phyloP scores from a whole-genome alignment of 1,139 yeast species.

The Taphrina betulina region DNA sequence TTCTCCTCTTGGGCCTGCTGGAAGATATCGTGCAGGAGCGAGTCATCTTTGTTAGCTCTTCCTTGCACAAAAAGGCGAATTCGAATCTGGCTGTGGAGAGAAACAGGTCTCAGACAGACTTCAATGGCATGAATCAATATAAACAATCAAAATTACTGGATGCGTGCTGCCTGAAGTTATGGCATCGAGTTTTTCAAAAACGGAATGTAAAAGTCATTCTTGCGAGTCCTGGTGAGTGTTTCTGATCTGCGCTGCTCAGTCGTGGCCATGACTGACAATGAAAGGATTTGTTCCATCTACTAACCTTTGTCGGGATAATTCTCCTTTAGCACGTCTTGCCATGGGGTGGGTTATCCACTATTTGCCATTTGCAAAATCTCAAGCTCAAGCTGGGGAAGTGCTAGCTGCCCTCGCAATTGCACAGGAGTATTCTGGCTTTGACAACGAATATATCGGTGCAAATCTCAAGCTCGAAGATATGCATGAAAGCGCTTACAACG shows the following conservation, averaged over 20 bases:
- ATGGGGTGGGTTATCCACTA: slow-evolving; percentile 24
- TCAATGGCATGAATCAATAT: slow-evolving; percentile 19
- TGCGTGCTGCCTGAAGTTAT: slow-evolving; percentile 16
- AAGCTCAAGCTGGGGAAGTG: slow-evolving; percentile 22
- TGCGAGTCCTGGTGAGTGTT: slow-evolving; percentile 21
- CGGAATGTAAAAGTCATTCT: slow-evolving; percentile 6
- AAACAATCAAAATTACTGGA: slow-evolving; percentile 17
- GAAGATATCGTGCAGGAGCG: not conserved
- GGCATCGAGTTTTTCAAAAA: not conserved
- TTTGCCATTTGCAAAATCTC: slow-evolving; percentile 19
- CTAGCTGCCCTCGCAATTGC: slow-evolving; percentile 14
- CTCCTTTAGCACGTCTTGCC: slow-evolving; percentile 6
- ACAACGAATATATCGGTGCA: slow-evolving; percentile 6
- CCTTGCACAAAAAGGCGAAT: slow-evolving; percentile 22
- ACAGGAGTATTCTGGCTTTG: not conserved
- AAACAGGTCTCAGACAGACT: too few species aligned
- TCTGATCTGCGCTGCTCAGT: too few species aligned
- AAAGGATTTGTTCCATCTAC: slow-evolving; percentile 24
- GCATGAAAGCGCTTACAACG: slow-evolving; percentile 26
- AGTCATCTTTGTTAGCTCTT: slow-evolving; percentile 27
- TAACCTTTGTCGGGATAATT: slow-evolving; percentile 9
- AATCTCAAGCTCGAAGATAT: slow-evolving; percentile 2
- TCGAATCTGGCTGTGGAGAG: not conserved
- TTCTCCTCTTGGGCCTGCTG: slow-evolving; percentile 14
- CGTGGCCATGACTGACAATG: too few species aligned